A percentile compares a stretch with the other conserved stretches of the same genome.
phyloP scores from a whole-genome alignment of 805 yeast genomes.

The Scheffersomyces stipitis region DNA sequence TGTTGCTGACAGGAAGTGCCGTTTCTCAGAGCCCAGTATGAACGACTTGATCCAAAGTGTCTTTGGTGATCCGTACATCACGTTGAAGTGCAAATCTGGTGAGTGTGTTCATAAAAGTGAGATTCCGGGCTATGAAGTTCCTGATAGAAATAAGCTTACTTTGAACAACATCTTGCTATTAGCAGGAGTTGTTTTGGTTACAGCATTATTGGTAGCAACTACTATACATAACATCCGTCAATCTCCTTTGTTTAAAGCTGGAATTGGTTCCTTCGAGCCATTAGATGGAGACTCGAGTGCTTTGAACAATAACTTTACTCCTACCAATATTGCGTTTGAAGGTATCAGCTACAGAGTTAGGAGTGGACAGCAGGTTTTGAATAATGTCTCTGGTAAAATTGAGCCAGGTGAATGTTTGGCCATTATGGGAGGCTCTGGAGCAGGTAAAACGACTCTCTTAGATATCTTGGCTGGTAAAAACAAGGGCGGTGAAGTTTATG shows the following conservation, averaged over 20 bases:
- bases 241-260: slow-evolving; percentile 58
- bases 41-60: slow-evolving; percentile 85
- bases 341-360: slow-evolving; percentile 59
- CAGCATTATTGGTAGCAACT: slow-evolving; percentile 42
- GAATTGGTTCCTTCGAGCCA: slow-evolving; percentile 29
- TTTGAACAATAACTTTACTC: slow-evolving; percentile 54
- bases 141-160: slow-evolving; percentile 49
- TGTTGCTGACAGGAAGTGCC: slow-evolving; percentile 57
- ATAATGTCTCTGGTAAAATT: slow-evolving; percentile 69
- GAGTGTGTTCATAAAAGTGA: slow-evolving; percentile 93
- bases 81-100: slow-evolving; percentile 76
- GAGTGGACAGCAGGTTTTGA: slow-evolving; percentile 53
- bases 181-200: slow-evolving; percentile 41
- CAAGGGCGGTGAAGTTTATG: slow-evolving; percentile 69
- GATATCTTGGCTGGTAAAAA: slow-evolving; percentile 89
- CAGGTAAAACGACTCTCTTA: slow-evolving; percentile 92
- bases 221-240: slow-evolving; percentile 51
- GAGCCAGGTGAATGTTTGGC: slow-evolving; percentile 90
- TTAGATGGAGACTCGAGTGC: slow-evolving; percentile 32
- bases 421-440: slow-evolving; percentile 98
- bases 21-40: slow-evolving; percentile 94
- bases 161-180: slow-evolving; percentile 49
- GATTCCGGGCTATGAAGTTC: slow-evolving; percentile 84
- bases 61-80: slow-evolving; percentile 92
- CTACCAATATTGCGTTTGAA: slow-evolving; percentile 76